Conservation (phyloP, 2,329 filamentous ascomycete genomes). For the Pseudopyrenochaeta lycopersici region DNA sequence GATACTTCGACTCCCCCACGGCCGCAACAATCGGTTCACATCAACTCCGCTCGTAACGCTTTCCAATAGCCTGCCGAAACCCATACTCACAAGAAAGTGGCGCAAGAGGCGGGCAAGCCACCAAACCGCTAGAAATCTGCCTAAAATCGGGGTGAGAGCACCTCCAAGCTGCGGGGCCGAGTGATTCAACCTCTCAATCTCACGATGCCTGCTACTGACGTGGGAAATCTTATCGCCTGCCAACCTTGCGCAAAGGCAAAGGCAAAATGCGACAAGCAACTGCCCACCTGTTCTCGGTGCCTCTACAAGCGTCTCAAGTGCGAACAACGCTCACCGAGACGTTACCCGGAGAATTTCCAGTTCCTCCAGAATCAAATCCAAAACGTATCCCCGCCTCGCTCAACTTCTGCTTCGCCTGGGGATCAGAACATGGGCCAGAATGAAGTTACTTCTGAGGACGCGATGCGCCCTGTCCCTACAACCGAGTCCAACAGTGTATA, state of each 20-base stretch:
- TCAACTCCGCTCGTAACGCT: no score
- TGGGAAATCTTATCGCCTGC: background rate
- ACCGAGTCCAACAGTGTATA: background rate
- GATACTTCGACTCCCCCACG: no score
- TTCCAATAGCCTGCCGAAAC: no score
- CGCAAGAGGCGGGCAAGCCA: no score
- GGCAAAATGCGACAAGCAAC: background rate
- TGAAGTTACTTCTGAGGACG: background rate
- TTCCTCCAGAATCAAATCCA: background rate
- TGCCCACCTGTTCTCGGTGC: background rate
- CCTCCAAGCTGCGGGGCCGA: no score
- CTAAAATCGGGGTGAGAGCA: no score
- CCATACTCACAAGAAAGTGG: no score
- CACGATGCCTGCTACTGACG: background rate
- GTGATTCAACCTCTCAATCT: no score
- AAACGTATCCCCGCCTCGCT: background rate
- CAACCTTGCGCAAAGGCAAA: background rate
- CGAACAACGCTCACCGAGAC: background rate
- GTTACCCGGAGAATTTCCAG: background rate
- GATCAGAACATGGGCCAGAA: background rate
- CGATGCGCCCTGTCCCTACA: background rate
- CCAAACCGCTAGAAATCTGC: no score
- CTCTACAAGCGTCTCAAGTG: background rate
- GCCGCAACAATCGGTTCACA: no score
- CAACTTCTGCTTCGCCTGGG: background rate